Conservation (phyloP, 1,139 yeast species). For the Saccharomyces hybrid region DNA sequence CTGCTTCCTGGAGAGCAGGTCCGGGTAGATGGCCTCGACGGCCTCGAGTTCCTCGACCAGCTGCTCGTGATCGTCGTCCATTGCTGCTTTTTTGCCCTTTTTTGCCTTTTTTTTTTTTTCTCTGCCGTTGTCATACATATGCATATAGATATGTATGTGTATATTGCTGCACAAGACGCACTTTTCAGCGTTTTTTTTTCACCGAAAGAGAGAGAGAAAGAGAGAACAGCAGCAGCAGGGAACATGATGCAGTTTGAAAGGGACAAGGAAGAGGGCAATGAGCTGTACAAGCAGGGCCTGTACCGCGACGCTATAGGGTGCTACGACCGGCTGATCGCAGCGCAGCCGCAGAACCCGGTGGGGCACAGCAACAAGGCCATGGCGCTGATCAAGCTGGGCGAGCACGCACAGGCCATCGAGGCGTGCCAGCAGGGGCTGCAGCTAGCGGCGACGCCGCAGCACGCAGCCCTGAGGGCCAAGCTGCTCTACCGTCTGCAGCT, state of each 20-base stretch:
- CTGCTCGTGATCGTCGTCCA: conserved; percentile 38
- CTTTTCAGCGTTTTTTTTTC: conserved; percentile 1
- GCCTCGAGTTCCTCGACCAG: conserved; percentile 74
- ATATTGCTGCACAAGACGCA: background rate
- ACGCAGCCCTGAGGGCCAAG: conserved; percentile 38
- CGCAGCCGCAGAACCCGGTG: conserved; percentile 52
- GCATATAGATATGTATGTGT: background rate
- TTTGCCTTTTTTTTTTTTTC: background rate
- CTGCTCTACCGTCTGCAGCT: conserved; percentile 51
- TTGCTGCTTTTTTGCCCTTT: conserved; percentile 3
- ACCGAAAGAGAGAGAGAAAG: conserved; percentile 3
- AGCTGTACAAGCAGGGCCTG: conserved; percentile 49
- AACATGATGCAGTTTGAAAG: conserved; percentile 23
- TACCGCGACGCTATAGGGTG: conserved; percentile 50
- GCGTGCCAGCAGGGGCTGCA: conserved; percentile 56
- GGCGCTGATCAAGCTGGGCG: conserved; percentile 50
- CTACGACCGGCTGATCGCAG: conserved; percentile 58
- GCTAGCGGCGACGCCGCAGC: conserved; percentile 18
- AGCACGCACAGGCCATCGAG: conserved; percentile 48
- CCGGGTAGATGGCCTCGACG: conserved; percentile 84
- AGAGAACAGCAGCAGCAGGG: conserved; percentile 1
- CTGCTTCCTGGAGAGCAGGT: conserved; percentile 37
- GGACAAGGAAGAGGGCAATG: conserved; percentile 49
- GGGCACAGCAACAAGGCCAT: conserved; percentile 77
- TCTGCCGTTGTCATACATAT: background rate